Evolutionary conservation across 1,139 yeast genomes (phyloP), one percentile per base, ranked within the genome.

Genomic region (Yamadazyma pseudoaaseri): DNA sequence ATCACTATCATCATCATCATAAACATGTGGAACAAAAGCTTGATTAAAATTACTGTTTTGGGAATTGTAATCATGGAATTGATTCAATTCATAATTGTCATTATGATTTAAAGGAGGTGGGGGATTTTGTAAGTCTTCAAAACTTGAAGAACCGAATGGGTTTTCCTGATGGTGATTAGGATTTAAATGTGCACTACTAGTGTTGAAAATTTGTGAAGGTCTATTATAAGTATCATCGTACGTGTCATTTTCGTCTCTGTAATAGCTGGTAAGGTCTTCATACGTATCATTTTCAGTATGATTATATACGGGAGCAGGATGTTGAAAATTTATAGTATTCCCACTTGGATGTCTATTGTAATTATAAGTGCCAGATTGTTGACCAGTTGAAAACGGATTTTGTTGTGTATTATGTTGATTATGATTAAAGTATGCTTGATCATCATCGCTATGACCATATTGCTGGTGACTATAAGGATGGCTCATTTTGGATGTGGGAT

Each of bases 11-110:
- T 64, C 68, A 18, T 60, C 70, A 25, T 63, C 71, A 40, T 70
- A 68, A 12, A 60, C 70, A 42, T 68, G 66, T n/a, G 75, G 73
- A 5, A 68, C 74, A 42, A 70, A 70, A 6, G 75, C 65, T 44
- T 67, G 71, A 37, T 55, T 53, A 41, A 55, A 64, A 31, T 47
- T 52, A 25, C 37, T 37, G 20, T 35, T 29, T 16, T 23, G 29
- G 16, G 39, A 27, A 23, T 30, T 35, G 34, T 49, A 51, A 34
- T 53, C 55, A 29, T 52, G 52, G 26, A 60, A 51, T 21, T 55
- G 52, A 35, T 56, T 55, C 54, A 60, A 39, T 43, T 60, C 66
- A 37, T 56, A 58, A 36, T 47, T 45, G 31, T 52, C 48, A 17
- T 43, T 39, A 26, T 47, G 41, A 20, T 35, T 37, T 26, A 39